Evolutionary conservation across 2,329 filamentous ascomycete genomes (phyloP).

Genomic region (Paraphoma chrysanthemicola): DNA sequence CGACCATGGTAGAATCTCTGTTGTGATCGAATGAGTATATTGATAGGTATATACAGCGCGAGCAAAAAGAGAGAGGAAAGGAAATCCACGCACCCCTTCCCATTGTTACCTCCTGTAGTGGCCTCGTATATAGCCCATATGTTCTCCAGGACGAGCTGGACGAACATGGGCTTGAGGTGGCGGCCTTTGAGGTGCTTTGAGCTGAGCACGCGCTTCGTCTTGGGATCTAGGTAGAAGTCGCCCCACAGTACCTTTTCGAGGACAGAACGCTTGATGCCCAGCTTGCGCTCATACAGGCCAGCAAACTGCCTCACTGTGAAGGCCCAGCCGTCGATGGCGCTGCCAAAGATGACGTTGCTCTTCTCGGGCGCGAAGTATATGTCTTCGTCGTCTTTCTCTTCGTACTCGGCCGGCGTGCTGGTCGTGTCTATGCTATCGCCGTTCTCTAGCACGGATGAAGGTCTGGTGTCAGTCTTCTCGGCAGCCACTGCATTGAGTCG

Average conservation of each 20-base stretch:
- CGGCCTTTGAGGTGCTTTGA: constrained; percentile 93
- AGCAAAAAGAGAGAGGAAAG: constrained; percentile 40
- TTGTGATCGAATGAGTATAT: constrained; percentile 49
- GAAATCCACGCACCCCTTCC: constrained; percentile 72
- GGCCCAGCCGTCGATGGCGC: constrained; percentile 98
- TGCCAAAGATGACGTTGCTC: constrained; percentile 99
- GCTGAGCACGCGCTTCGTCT: constrained; percentile 90
- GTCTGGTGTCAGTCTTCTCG: constrained; percentile 64
- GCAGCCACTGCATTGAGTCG: constrained; percentile 75
- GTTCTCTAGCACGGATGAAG: constrained; percentile 58
- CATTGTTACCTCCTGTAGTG: constrained; percentile 80
- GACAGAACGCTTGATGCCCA: constrained; percentile 86
- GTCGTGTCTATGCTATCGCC: constrained; percentile 59
- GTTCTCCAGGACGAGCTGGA: constrained; percentile 92
- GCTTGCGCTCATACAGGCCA: constrained; percentile 91
- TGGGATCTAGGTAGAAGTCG: constrained; percentile 94
- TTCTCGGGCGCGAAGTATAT: constrained; percentile 98
- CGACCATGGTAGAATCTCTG: constrained; percentile 78
- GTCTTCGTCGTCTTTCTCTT: constrained; percentile 94
- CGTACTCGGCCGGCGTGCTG: constrained; percentile 67
- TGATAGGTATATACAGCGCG: constrained; percentile 44
- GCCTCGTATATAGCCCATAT: constrained; percentile 96
- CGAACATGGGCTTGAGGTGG: constrained; percentile 93
- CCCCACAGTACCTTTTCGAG: constrained; percentile 97
- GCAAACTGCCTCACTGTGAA: constrained; percentile 97